Evolutionary conservation across 805 yeast species (phyloP).

Genomic region (Kodamaea kakaduensis): DNA sequence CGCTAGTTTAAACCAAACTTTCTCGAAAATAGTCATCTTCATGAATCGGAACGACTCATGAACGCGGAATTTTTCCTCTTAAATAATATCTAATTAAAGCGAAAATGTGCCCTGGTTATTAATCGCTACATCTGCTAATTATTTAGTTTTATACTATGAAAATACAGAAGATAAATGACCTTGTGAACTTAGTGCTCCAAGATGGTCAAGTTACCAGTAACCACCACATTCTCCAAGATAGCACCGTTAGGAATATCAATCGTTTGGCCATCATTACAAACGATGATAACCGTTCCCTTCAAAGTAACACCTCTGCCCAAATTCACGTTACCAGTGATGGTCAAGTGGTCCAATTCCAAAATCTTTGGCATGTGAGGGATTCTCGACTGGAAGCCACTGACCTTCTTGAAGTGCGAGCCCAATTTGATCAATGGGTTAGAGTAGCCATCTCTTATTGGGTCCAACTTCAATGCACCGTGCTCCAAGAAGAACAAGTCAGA

Average conservation of each 20-base stretch:
- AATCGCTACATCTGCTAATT: background rate
- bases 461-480: slow-evolving; percentile 86
- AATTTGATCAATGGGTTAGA: slow-evolving; percentile 91
- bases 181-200: slow-evolving; percentile 63
- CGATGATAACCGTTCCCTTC: slow-evolving; percentile 96
- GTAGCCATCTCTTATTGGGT: slow-evolving; percentile 82
- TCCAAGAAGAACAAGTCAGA: slow-evolving; percentile 88
- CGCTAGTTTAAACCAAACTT: slow-evolving; percentile 13
- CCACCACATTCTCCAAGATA: slow-evolving; percentile 90
- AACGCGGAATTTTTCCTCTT: background rate
- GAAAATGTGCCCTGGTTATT: no score
- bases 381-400: slow-evolving; percentile 82
- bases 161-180: background rate
- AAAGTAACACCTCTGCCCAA: slow-evolving; percentile 87
- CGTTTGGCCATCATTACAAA: slow-evolving; percentile 93
- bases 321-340: slow-evolving; percentile 93
- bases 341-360: slow-evolving; percentile 93
- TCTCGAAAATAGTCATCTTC: slow-evolving; percentile 5
- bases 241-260: slow-evolving; percentile 98
- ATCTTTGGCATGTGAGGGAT: slow-evolving; percentile 95
- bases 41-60: background rate
- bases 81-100: no score
- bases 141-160: background rate
- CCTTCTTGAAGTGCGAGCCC: slow-evolving; percentile 96
- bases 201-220: slow-evolving; percentile 93